Base-by-base conservation (phyloP, 1,284 basidiomycete genomes). In the Veloboletus limbatus region DNA sequence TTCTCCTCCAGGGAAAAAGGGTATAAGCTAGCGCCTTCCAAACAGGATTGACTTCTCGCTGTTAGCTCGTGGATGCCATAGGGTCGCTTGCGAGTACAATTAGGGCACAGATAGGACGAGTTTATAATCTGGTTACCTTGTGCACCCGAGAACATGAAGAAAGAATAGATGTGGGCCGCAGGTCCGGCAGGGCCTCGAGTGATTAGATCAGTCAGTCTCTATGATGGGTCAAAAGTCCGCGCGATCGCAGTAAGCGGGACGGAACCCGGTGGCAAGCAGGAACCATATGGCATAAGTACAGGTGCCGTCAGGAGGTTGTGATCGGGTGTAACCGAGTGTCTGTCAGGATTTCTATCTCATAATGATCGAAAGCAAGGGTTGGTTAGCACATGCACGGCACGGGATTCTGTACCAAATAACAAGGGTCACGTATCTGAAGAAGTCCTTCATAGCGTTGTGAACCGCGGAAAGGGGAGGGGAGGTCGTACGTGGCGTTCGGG, bases 281-380 rank as follows among this genome's bases (percentile, higher is more conserved):
- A 41, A 50, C 63, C 68, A 68, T 69, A 65, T 67, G 67, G 65
- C 56, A 56, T 58, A 54, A 62, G 59, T 57, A 57, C 57, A 55
- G 57, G 63, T 66, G 60, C 58, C 57, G 59, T 62, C 42, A 60
- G 34, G 45, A 50, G 36, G 30, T 42, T 39, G 31, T 58, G 60
- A 51, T 60, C 63, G 59, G 63, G 32, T 48, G 47, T 50, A 55
- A 43, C 58, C 61, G 57, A 58, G 20, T 16, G 25, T 43, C 45
- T 45, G 47, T n/a, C 36, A 41, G 41, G 31, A 52, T 41, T 28
- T 40, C 38, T 40, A 51, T 59, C 38, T 45, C 56, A 56, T 61
- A 49, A 56, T 41, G 45, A 48, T 37, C 38, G 28, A 34, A 38
- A 39, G 40, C 14, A 22, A 33, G 38, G 51, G 43, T 41, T 45